These are phyloP conservation scores for Syncephalastrum sp. DNA, from an alignment of 371 early-diverging fungal genomes.

Conservation along the genomic window DNA sequence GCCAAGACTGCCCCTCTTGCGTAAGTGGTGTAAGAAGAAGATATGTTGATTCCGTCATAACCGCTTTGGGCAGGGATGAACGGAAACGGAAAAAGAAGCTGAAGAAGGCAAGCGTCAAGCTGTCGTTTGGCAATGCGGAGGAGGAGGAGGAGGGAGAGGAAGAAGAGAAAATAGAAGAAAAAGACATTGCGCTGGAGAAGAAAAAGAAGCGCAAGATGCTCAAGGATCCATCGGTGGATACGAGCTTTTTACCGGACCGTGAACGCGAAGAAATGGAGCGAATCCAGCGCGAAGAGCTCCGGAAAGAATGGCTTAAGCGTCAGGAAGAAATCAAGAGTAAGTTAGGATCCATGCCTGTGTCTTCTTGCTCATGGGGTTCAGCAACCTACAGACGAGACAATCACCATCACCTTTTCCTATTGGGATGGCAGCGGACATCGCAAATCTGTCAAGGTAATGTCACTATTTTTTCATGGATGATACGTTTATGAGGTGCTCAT, in stretches of 20 bases:
- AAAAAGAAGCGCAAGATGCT: slow-evolving; percentile 62
- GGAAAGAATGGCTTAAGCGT: slow-evolving; percentile 55
- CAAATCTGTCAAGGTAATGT: slow-evolving; percentile 66
- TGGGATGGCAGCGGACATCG: slow-evolving; percentile 98
- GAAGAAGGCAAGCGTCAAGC: slow-evolving; percentile 57
- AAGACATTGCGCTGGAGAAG: slow-evolving; percentile 11
- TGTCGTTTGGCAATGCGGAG: slow-evolving; percentile 71
- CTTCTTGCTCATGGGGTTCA: slow-evolving; percentile 11
- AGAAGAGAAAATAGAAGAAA: slow-evolving; percentile 13
- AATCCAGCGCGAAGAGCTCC: slow-evolving; percentile 64
- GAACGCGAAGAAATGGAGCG: slow-evolving; percentile 84
- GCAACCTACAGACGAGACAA: slow-evolving; percentile 62
- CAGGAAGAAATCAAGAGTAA: slow-evolving; percentile 79
- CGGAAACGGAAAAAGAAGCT: slow-evolving; percentile 62
- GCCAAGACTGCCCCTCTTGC: slow-evolving; percentile 60
- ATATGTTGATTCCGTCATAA: too few relatives aligned
- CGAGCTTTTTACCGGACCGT: slow-evolving; percentile 91
- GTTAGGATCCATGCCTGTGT: not conserved
- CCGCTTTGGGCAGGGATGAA: slow-evolving; percentile 34
- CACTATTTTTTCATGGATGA: too few relatives aligned
- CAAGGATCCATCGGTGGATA: slow-evolving; percentile 91
- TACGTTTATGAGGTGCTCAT: too few relatives aligned
- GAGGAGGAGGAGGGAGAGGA: slow-evolving; percentile 34
- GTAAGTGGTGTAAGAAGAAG: slow-evolving; percentile 15
- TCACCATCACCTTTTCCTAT: slow-evolving; percentile 86